Evolutionary conservation across 768 basidiomycete species (phyloP).

Genomic region (Termitomyces sp.): DNA sequence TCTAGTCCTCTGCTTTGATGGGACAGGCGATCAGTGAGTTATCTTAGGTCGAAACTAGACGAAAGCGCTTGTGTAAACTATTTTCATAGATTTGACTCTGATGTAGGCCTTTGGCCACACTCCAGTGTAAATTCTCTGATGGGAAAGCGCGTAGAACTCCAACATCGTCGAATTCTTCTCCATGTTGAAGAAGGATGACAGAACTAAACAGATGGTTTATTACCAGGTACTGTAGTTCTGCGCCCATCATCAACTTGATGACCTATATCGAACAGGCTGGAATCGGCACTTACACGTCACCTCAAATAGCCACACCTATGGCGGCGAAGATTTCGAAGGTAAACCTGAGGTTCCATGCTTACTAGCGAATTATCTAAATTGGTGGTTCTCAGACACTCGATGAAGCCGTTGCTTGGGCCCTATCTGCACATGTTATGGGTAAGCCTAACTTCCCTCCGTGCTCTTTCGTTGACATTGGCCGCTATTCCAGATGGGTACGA

Average conservation of each 20-base stretch:
- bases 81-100: conserved; percentile 22
- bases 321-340: conserved; percentile 34
- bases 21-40: conserved; percentile 31
- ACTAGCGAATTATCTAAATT: neutral
- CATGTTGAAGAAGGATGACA: conserved; percentile 36
- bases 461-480: neutral
- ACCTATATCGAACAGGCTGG: conserved; percentile 34
- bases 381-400: conserved; percentile 32
- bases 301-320: conserved; percentile 48
- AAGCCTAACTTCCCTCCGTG: neutral
- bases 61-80: too few relatives aligned
- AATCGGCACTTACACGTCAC: conserved; percentile 59
- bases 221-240: conserved; percentile 31
- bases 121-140: neutral
- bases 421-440: conserved; percentile 54
- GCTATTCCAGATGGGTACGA: conserved; percentile 46
- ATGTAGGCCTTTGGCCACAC: conserved; percentile 13
- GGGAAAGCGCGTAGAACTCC: conserved; percentile 28
- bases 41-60: too few relatives aligned
- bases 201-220: conserved; percentile 37
- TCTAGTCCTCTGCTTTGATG: conserved; percentile 49
- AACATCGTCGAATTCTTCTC: conserved; percentile 40
- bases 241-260: neutral
- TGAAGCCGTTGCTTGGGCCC: conserved; percentile 44
- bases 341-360: neutral